Conservation (phyloP, 768 basidiomycete genomes). For the Dendrothele bispora region DNA sequence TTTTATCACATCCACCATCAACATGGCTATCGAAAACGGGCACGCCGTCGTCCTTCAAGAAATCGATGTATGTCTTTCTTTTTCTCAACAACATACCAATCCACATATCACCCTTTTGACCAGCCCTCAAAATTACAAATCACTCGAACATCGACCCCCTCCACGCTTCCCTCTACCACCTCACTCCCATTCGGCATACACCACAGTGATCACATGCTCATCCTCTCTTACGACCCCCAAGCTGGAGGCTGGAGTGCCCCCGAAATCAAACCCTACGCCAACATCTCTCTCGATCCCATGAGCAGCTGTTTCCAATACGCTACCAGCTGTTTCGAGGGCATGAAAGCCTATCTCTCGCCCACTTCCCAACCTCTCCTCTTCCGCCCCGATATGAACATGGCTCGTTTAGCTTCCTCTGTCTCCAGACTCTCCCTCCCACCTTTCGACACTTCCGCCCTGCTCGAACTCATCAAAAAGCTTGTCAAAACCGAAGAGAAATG, state of each 20-base stretch:
- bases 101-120: too few relatives aligned
- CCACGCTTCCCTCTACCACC: too few relatives aligned
- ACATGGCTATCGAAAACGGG: too few relatives aligned
- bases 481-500: slow-evolving; percentile 74
- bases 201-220: slow-evolving; percentile 88
- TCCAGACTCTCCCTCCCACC: slow-evolving; percentile 70
- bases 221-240: slow-evolving; percentile 58
- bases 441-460: slow-evolving; percentile 70
- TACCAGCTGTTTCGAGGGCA: slow-evolving; percentile 83
- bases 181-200: too few relatives aligned
- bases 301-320: slow-evolving; percentile 84
- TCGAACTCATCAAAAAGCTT: slow-evolving; percentile 74
- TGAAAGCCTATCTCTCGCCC: slow-evolving; percentile 81
- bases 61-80: too few relatives aligned
- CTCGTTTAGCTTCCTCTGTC: slow-evolving; percentile 67
- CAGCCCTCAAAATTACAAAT: too few relatives aligned
- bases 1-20: too few relatives aligned
- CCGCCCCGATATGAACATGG: slow-evolving; percentile 85
- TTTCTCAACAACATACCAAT: too few relatives aligned
- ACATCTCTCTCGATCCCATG: slow-evolving; percentile 67
- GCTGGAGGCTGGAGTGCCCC: slow-evolving; percentile 73
- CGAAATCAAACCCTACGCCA: slow-evolving; percentile 74
- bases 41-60: too few relatives aligned
- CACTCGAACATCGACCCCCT: too few relatives aligned
- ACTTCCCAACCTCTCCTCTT: slow-evolving; percentile 77